phyloP scores from a whole-genome alignment of 768 basidiomycete species.

The Mycena haematopus region DNA sequence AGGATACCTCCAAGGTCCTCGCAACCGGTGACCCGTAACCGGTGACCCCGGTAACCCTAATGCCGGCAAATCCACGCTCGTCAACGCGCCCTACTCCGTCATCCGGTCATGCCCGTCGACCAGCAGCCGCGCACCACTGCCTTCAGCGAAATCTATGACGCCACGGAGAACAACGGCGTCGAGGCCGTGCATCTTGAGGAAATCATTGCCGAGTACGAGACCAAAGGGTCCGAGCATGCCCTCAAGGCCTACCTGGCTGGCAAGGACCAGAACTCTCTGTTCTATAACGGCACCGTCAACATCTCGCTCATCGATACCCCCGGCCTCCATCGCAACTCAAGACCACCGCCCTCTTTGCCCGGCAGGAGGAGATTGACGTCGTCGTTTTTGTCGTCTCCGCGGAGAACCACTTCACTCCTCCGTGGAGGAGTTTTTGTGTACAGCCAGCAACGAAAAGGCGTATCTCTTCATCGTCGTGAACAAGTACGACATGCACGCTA shows the following conservation, averaged over 20 bases:
- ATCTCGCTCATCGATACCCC: slow-evolving; percentile 99
- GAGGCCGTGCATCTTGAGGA: slow-evolving; percentile 91
- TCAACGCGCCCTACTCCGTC: slow-evolving; percentile 91
- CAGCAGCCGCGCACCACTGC: slow-evolving; percentile 98
- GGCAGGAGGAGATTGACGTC: slow-evolving; percentile 98
- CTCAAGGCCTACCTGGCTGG: slow-evolving; percentile 92
- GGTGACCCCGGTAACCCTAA: no score
- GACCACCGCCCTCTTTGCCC: slow-evolving; percentile 94
- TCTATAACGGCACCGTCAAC: slow-evolving; percentile 95
- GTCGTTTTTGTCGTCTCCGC: slow-evolving; percentile 98
- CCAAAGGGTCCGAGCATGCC: slow-evolving; percentile 61
- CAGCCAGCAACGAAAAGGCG: slow-evolving; percentile 95
- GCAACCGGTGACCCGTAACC: slow-evolving; percentile 98
- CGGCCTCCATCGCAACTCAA: slow-evolving; percentile 95
- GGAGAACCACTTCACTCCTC: slow-evolving; percentile 98
- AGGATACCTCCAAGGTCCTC: slow-evolving; percentile 94
- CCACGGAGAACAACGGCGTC: slow-evolving; percentile 74
- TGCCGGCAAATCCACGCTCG: slow-evolving; percentile 97
- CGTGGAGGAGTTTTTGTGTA: slow-evolving; percentile 91
- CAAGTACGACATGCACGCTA: slow-evolving; percentile 88
- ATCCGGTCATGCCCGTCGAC: slow-evolving; percentile 95
- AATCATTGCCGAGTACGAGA: slow-evolving; percentile 77
- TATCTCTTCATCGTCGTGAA: slow-evolving; percentile 99
- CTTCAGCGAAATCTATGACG: slow-evolving; percentile 96
- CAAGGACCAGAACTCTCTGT: slow-evolving; percentile 77